Evolutionary conservation across 768 basidiomycete species (phyloP).

Genomic region (Agaricus subrufescens): DNA sequence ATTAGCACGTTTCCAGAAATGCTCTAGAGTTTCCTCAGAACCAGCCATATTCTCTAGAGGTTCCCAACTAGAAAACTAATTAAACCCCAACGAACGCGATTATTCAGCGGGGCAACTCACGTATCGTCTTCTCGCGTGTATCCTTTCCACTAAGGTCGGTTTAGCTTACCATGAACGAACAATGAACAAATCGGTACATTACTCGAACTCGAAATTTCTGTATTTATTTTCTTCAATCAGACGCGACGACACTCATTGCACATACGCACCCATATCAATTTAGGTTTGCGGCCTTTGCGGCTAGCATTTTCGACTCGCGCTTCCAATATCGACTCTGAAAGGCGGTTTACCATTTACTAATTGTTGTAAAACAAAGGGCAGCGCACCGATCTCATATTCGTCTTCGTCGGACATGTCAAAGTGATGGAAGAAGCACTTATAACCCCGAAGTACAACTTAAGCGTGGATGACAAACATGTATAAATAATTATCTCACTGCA

Average conservation of each 20-base stretch:
- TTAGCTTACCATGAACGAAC: background rate
- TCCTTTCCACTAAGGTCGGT: slow-evolving; percentile 51
- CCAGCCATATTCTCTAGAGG: slow-evolving; percentile 53
- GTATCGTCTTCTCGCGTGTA: slow-evolving; percentile 51
- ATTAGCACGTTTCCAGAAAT: slow-evolving; percentile 48
- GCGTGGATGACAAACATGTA: too few species aligned
- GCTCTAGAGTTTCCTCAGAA: slow-evolving; percentile 50
- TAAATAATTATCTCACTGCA: too few species aligned
- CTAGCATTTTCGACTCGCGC: slow-evolving; percentile 42
- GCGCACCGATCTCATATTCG: slow-evolving; percentile 68
- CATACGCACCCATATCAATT: slow-evolving; percentile 45
- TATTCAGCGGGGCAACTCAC: slow-evolving; percentile 31
- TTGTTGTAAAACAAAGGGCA: background rate
- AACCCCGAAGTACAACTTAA: too few species aligned
- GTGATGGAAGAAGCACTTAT: too few species aligned
- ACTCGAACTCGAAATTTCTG: slow-evolving; percentile 61
- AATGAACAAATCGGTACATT: slow-evolving; percentile 16
- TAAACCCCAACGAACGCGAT: background rate
- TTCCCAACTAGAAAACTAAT: slow-evolving; percentile 51
- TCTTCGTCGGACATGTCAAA: slow-evolving; percentile 32
- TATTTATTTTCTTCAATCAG: slow-evolving; percentile 2
- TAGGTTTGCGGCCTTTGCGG: slow-evolving; percentile 34
- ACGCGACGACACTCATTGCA: background rate
- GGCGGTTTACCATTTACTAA: background rate
- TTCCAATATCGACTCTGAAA: slow-evolving; percentile 45